phyloP scores from a whole-genome alignment of 768 basidiomycete genomes.

The Macrolepiota fuliginosa region DNA sequence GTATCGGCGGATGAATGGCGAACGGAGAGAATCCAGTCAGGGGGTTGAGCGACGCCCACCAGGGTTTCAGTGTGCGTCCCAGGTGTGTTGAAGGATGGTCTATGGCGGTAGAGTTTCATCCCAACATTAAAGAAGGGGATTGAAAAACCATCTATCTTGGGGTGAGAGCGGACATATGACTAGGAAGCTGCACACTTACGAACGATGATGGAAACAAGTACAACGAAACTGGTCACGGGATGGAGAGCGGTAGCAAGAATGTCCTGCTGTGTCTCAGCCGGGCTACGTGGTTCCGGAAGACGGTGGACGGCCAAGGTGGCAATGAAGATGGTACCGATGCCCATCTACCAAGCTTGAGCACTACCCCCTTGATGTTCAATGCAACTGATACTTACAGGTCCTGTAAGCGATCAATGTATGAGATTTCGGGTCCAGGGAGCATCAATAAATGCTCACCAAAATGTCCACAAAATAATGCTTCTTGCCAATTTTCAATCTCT shows the following conservation, averaged over 20 bases:
- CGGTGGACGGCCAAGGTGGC: slow-evolving; percentile 66
- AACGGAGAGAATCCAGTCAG: slow-evolving; percentile 43
- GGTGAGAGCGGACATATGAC: neutral
- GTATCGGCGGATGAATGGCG: slow-evolving; percentile 12
- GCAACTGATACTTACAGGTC: slow-evolving; percentile 42
- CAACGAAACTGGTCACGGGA: slow-evolving; percentile 85
- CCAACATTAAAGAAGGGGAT: slow-evolving; percentile 66
- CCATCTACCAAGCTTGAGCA: slow-evolving; percentile 55
- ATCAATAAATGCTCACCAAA: slow-evolving; percentile 54
- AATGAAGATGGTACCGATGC: slow-evolving; percentile 89
- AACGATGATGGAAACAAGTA: slow-evolving; percentile 80
- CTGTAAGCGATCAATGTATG: slow-evolving; percentile 27
- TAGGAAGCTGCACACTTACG: slow-evolving; percentile 44
- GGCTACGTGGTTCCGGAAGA: slow-evolving; percentile 53
- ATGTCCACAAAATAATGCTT: slow-evolving; percentile 90
- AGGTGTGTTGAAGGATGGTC: slow-evolving; percentile 42
- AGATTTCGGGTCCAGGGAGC: neutral
- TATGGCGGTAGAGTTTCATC: slow-evolving; percentile 15
- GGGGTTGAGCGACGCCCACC: slow-evolving; percentile 31
- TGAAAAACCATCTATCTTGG: slow-evolving; percentile 56
- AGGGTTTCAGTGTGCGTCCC: neutral
- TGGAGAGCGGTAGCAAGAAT: slow-evolving; percentile 69
- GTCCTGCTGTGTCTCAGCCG: slow-evolving; percentile 69
- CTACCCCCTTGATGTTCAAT: neutral
- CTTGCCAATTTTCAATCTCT: slow-evolving; percentile 79